Evolutionary conservation across 192 early-diverging fungal genomes (phyloP).

Genomic region (Chytriomyces hyalinus): DNA sequence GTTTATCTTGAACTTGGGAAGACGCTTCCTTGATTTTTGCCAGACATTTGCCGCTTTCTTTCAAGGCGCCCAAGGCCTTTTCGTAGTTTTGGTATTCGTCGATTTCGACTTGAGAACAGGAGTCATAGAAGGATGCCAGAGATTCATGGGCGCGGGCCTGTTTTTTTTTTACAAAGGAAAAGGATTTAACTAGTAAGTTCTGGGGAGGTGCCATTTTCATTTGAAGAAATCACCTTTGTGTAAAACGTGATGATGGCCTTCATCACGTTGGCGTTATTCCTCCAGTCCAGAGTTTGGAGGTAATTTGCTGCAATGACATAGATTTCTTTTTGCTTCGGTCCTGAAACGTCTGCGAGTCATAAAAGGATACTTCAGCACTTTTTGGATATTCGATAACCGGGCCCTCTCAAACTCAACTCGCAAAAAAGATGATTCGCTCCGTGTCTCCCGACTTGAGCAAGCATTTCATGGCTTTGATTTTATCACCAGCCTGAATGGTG

Average conservation of each 20-base stretch:
- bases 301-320: conserved; percentile 62
- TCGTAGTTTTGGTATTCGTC: conserved; percentile 70
- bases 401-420: conserved; percentile 45
- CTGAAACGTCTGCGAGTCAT: conserved; percentile 55
- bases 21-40: conserved; percentile 38
- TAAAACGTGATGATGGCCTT: conserved; percentile 64
- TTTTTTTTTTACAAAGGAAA: not conserved
- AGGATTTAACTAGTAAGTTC: not conserved
- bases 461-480: conserved; percentile 58
- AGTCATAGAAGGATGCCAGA: conserved; percentile 58
- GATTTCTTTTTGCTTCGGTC: conserved; percentile 60
- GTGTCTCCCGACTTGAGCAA: conserved; percentile 60
- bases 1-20: not conserved
- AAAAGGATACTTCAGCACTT: conserved; percentile 14
- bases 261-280: conserved; percentile 52
- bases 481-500: conserved; percentile 52
- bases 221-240: conserved; percentile 54
- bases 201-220: not conserved
- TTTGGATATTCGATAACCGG: too few relatives aligned
- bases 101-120: conserved; percentile 63
- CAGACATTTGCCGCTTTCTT: conserved; percentile 50
- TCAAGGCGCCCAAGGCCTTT: conserved; percentile 58
- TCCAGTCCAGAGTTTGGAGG: conserved; percentile 64
- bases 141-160: conserved; percentile 57
- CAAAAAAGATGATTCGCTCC: conserved; percentile 67